phyloP scores from a whole-genome alignment of 2,329 filamentous ascomycete species.

The Exophiala alcalophila region DNA sequence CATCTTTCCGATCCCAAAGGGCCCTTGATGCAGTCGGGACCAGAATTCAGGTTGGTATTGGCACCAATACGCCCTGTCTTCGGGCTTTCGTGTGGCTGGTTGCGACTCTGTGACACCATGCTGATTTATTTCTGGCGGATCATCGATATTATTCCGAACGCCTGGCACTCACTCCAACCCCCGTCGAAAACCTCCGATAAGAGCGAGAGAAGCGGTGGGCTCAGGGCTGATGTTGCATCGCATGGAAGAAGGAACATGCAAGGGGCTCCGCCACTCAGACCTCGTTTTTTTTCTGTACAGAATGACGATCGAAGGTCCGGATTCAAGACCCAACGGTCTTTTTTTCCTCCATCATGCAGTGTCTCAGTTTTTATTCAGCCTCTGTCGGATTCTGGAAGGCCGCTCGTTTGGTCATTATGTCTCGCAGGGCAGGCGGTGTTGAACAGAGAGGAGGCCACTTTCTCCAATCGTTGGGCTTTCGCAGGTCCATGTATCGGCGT shows the following conservation, averaged over 20 bases:
- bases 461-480: background rate
- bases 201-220: conserved; percentile 6
- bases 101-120: background rate
- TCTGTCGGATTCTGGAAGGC: conserved; percentile 19
- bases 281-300: conserved; percentile 1
- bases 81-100: no score
- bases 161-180: conserved; percentile 13
- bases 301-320: conserved; percentile 1
- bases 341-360: conserved; percentile 15
- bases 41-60: conserved; percentile 16
- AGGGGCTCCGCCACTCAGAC: conserved; percentile 4
- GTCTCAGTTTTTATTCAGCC: conserved; percentile 17
- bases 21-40: conserved; percentile 5
- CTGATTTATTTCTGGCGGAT: conserved; percentile 17
- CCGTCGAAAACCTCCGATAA: conserved; percentile 2
- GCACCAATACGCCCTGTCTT: conserved; percentile 1
- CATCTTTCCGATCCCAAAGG: conserved; percentile 6
- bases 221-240: conserved; percentile 8
- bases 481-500: conserved; percentile 7
- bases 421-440: background rate
- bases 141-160: conserved; percentile 14
- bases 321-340: conserved; percentile 11
- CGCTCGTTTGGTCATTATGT: background rate
- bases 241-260: conserved; percentile 3
- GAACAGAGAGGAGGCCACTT: conserved; percentile 1